Evolutionary conservation across 2,329 filamentous ascomycete genomes (phyloP).

Genomic region (Fusarium sp.): DNA sequence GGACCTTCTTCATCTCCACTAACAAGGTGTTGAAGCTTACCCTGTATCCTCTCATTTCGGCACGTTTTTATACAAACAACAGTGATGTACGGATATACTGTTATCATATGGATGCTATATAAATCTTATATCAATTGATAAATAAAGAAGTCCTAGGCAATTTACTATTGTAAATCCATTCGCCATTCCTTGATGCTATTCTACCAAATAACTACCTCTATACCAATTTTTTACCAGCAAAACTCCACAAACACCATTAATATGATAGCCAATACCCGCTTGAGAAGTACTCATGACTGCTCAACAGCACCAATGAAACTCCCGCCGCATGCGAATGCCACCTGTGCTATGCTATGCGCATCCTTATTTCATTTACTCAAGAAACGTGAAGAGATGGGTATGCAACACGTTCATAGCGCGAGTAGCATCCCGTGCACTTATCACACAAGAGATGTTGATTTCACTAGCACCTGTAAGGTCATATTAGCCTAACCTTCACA

Average conservation of each 20-base stretch:
- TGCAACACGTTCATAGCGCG: constrained; percentile 96
- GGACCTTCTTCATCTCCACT: not conserved
- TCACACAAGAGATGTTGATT: constrained; percentile 99
- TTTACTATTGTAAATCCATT: not conserved
- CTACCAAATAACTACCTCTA: constrained; percentile 14
- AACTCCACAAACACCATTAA: constrained; percentile 34
- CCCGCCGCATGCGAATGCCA: constrained; percentile 20
- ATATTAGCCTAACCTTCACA: not conserved
- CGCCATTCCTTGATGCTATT: not conserved
- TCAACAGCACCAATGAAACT: constrained; percentile 4
- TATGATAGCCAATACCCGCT: not conserved
- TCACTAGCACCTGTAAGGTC: constrained; percentile 83
- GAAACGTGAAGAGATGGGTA: constrained; percentile 95
- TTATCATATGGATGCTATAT: not conserved
- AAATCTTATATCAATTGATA: not conserved
- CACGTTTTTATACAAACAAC: not conserved
- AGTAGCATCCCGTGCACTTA: constrained; percentile 89
- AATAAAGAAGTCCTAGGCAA: not conserved
- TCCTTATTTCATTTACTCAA: constrained; percentile 66
- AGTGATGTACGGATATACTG: not conserved
- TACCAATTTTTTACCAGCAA: constrained; percentile 27
- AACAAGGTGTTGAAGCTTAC: constrained; percentile 12
- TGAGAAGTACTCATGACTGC: not conserved
- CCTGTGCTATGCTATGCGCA: not conserved
- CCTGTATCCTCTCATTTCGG: constrained; percentile 18